A percentile compares a stretch with the other conserved stretches of the same genome.
phyloP scores from a whole-genome alignment of 495 filamentous ascomycete species.

The Penicillium silybi region DNA sequence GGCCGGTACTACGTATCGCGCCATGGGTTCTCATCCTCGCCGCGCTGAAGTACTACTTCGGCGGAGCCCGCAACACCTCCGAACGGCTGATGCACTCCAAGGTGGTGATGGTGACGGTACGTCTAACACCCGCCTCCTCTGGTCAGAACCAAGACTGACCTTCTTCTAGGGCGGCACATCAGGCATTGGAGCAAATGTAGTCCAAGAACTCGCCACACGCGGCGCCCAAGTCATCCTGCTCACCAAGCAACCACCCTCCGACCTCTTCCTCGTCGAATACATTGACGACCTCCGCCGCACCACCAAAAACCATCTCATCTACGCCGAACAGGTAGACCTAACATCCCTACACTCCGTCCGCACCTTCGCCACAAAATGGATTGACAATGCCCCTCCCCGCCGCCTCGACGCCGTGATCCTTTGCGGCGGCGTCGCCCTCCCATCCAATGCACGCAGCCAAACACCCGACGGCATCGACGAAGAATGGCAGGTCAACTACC shows the following conservation, averaged over 20 bases:
- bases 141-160: neutral
- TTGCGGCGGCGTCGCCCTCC: slow-evolving; percentile 67
- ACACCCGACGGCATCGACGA: slow-evolving; percentile 79
- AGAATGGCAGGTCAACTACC: slow-evolving; percentile 92
- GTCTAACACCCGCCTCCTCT: slow-evolving; percentile 1
- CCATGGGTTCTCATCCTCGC: slow-evolving; percentile 57
- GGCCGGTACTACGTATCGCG: slow-evolving; percentile 53
- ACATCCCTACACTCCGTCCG: slow-evolving; percentile 81
- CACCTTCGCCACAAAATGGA: slow-evolving; percentile 96
- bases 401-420: slow-evolving; percentile 92
- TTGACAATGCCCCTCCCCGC: slow-evolving; percentile 88
- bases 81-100: slow-evolving; percentile 90
- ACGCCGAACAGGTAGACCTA: slow-evolving; percentile 91
- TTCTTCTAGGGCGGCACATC: slow-evolving; percentile 76
- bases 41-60: slow-evolving; percentile 72
- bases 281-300: slow-evolving; percentile 79
- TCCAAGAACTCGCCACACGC: slow-evolving; percentile 67
- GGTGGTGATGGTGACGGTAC: slow-evolving; percentile 85
- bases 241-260: slow-evolving; percentile 71
- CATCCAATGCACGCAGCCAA: slow-evolving; percentile 47
- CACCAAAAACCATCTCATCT: slow-evolving; percentile 86
- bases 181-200: slow-evolving; percentile 78
- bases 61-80: slow-evolving; percentile 67
- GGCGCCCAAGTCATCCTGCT: slow-evolving; percentile 92
- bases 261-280: slow-evolving; percentile 87